phyloP scores from a whole-genome alignment of 2,329 filamentous ascomycete species.

The Neonectria ditissima region DNA sequence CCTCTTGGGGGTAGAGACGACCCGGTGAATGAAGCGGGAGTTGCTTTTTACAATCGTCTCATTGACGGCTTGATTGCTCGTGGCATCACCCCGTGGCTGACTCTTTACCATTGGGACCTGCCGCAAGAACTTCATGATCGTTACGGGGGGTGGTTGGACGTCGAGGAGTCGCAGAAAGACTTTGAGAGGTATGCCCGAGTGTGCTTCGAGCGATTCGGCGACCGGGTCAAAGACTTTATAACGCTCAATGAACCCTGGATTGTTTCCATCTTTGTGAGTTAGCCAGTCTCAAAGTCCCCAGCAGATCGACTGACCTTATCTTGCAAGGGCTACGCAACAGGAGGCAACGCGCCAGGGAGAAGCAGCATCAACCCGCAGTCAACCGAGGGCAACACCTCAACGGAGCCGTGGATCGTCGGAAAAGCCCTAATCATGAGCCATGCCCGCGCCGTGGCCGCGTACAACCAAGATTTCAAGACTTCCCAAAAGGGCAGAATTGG shows the following conservation, averaged over 20 bases:
- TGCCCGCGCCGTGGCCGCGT: slow-evolving; percentile 47
- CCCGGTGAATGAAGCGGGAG: slow-evolving; percentile 70
- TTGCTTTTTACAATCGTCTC: slow-evolving; percentile 70
- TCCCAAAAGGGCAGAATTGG: slow-evolving; percentile 49
- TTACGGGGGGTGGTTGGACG: slow-evolving; percentile 52
- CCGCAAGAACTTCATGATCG: slow-evolving; percentile 52
- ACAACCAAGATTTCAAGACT: slow-evolving; percentile 48
- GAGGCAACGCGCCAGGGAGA: slow-evolving; percentile 50
- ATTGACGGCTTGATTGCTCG: slow-evolving; percentile 68
- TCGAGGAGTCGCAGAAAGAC: slow-evolving; percentile 47
- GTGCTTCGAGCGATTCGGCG: slow-evolving; percentile 55
- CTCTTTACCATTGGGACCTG: slow-evolving; percentile 74
- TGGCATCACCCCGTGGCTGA: slow-evolving; percentile 71
- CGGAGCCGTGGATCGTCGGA: slow-evolving; percentile 52
- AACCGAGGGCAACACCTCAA: slow-evolving; percentile 49
- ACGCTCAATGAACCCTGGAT: slow-evolving; percentile 56
- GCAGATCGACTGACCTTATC: neutral
- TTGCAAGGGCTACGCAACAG: slow-evolving; percentile 48
- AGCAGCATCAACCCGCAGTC: slow-evolving; percentile 44
- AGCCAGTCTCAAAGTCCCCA: neutral
- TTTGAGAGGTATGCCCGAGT: slow-evolving; percentile 53
- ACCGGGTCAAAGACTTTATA: slow-evolving; percentile 54
- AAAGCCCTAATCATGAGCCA: slow-evolving; percentile 53
- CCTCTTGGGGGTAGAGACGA: slow-evolving; percentile 73
- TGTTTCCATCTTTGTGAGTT: slow-evolving; percentile 48